A percentile compares a stretch with the other conserved stretches of the same genome.
phyloP scores from a whole-genome alignment of 2,329 filamentous ascomycete genomes.

The Leptosphaerulina australis region DNA sequence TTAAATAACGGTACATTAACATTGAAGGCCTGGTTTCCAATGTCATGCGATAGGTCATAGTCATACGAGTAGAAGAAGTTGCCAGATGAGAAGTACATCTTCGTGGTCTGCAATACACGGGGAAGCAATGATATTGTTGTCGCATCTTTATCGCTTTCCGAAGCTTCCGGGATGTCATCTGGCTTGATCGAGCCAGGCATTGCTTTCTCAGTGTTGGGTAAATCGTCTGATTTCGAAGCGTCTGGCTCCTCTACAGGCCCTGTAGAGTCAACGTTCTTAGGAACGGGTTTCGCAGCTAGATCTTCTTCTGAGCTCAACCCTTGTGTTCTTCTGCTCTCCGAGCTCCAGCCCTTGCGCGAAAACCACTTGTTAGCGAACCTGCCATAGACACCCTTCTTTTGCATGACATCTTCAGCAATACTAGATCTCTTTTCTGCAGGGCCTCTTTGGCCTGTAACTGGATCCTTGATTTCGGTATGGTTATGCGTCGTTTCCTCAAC shows the following conservation, averaged over 20 bases:
- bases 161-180: slow-evolving; percentile 44
- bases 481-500: slow-evolving; percentile 44
- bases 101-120: slow-evolving; percentile 81
- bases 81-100: slow-evolving; percentile 78
- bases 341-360: slow-evolving; percentile 79
- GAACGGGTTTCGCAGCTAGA: slow-evolving; percentile 44
- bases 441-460: slow-evolving; percentile 36
- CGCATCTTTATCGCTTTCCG: slow-evolving; percentile 41
- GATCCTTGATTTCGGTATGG: slow-evolving; percentile 42
- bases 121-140: slow-evolving; percentile 65
- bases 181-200: slow-evolving; percentile 38
- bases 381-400: slow-evolving; percentile 81
- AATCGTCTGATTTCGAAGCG: slow-evolving; percentile 26
- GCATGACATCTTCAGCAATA: slow-evolving; percentile 87
- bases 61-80: slow-evolving; percentile 98
- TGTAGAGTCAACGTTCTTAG: slow-evolving; percentile 42
- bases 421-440: slow-evolving; percentile 52
- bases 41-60: slow-evolving; percentile 79
- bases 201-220: slow-evolving; percentile 18
- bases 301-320: slow-evolving; percentile 66
- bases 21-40: slow-evolving; percentile 51
- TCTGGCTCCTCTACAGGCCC: slow-evolving; percentile 34
- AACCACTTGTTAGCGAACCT: slow-evolving; percentile 93
- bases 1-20: slow-evolving; percentile 69
- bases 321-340: slow-evolving; percentile 71